Evolutionary conservation across 2,329 filamentous ascomycete genomes (phyloP), one percentile per base, ranked within the genome.

Genomic region (Simplicillium sp.): DNA sequence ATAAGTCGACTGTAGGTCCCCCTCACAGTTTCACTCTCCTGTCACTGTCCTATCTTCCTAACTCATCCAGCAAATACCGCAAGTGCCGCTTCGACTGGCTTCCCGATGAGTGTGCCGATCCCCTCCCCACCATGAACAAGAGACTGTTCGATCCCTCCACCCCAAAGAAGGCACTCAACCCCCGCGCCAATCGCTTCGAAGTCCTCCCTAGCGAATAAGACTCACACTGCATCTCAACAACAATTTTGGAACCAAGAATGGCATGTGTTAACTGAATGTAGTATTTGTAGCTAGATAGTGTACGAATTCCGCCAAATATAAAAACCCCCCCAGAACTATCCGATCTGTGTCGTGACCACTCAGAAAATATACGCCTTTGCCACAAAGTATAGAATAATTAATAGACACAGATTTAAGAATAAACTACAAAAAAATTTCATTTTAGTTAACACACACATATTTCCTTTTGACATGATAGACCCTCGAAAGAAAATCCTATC

Each of bases 71-170:
- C 12, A 71, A 70, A 25, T 94, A 92, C 64, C 86, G 81, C 54
- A 71, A 75, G 16, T 77, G 71, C 44, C 80, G 71, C 46, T 82
- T 94, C 48, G 77, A 82, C 12, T 90, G 80, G 71, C 78, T 71
- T 45, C 59, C 65, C 0, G 87, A 94, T 51, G 84, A 89, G 50
- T 94, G 87, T 54, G 74, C 76, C 31, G 70, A 73, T 42, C 70
- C 80, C 1, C 57, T 82, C 20, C 20, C 20, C 9, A 25, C 9
- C 20, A 25, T 25, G 6, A 25, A 25, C 20, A 25, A 25, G 20
- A 25, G 9, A 9, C 20, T 25, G 6, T 25, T 25, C 9, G 37
- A 56, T 66, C 34, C 42, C 42, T 8, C 44, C 49, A 31, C 54
- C 38, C 51, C 34, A 57, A 48, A 44, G 50, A 46, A 44, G 42